A percentile compares a stretch with the other conserved stretches of the same genome.
These are phyloP conservation scores for Clarireedia monteithiana DNA, from an alignment of 2,329 filamentous ascomycete genomes.

Conservation along the genomic window DNA sequence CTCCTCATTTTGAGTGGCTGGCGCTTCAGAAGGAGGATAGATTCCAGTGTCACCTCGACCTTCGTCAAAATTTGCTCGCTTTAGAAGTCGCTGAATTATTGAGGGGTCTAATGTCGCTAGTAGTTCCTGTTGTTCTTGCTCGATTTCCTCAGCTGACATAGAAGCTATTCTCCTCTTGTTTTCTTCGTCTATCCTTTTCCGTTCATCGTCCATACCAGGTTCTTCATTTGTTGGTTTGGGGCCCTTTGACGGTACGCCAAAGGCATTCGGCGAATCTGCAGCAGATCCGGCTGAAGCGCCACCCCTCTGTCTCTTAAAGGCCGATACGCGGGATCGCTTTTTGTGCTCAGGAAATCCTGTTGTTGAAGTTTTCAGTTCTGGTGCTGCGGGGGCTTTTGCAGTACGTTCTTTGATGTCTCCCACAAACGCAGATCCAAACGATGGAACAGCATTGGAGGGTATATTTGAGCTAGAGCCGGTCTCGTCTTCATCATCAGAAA, in stretches of 20 bases:
- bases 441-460: conserved; percentile 22
- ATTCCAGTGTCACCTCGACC: conserved; percentile 28
- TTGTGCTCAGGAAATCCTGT: conserved; percentile 87
- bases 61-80: conserved; percentile 28
- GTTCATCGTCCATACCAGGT: conserved; percentile 47
- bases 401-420: conserved; percentile 74
- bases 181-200: conserved; percentile 69
- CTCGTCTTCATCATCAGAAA: conserved; percentile 44
- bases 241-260: conserved; percentile 12
- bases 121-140: conserved; percentile 72
- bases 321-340: conserved; percentile 63
- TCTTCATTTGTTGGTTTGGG: conserved; percentile 15
- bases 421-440: conserved; percentile 39
- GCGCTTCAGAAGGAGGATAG: conserved; percentile 10
- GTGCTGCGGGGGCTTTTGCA: conserved; percentile 55
- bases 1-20: background rate
- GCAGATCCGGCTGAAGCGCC: conserved; percentile 7
- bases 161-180: conserved; percentile 64
- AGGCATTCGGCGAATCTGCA: conserved; percentile 16
- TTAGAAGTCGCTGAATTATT: conserved; percentile 67
- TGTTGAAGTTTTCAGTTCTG: conserved; percentile 45
- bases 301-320: conserved; percentile 66
- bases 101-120: conserved; percentile 67
- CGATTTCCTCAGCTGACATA: conserved; percentile 80
- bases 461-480: conserved; percentile 17